Base-by-base conservation (phyloP, 306 rosid species). In the Pterocarpus macrocarpus region DNA sequence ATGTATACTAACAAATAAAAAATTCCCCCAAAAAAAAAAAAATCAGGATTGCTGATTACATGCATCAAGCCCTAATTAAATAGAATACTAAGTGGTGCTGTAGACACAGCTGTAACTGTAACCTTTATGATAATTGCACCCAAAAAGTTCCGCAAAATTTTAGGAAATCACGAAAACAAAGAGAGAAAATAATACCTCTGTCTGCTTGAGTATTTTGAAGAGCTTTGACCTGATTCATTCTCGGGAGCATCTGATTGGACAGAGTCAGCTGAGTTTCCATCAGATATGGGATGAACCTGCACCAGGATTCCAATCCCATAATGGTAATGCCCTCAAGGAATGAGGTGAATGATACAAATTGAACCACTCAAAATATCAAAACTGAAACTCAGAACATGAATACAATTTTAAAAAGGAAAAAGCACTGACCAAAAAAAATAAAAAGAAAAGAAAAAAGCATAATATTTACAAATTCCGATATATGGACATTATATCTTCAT, bases 221-320 rank as follows among this genome's bases (percentile, higher is more conserved):
- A 79, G 87, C 85, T 86, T 85, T 87, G 91, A 67, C 68, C 90
- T 58, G 80, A 84, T 74, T 90, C 93, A 67, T 82, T 68, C 38
- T 66, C 87, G 44, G 84, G 85, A 63, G 85, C 77, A 75, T 86
- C 88, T 62, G 91, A 79, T 69, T 77, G 70, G 64, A 64, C 56
- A 71, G 85, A 55, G 74, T 86, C 93, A 49, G 81, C 88, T 30
- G 84, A 80, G 82, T 86, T 88, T 69, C 88, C 88, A 39, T 92
- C 94, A 44, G 94, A 81, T 72, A 74, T 64, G 68, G 94, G 86
- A 16, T 87, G 97, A 86, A 96, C 93, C 99, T 96, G 83, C 89
- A 86, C n/a, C 14, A 81, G 34, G 39, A 82, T 80, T 82, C 70
- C 76, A 68, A 62, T 69, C 33, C 72, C 82, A 22, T 76, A 88